Conservation (phyloP, 1,284 basidiomycete species). For the Heterobasidion occidentale region DNA sequence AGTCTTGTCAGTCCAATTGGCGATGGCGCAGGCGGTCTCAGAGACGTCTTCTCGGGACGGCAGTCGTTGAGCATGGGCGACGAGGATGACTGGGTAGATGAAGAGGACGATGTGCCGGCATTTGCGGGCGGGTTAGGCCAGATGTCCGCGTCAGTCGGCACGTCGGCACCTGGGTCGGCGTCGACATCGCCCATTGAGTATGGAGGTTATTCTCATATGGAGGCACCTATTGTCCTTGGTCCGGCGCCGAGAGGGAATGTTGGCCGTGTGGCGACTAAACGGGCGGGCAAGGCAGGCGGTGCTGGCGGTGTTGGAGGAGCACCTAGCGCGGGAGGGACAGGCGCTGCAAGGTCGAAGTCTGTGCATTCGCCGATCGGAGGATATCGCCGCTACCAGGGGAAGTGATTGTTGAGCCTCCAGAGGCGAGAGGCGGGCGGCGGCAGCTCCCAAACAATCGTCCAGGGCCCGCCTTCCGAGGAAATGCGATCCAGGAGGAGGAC, state of each 20-base stretch:
- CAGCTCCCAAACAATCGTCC: conserved; percentile 44
- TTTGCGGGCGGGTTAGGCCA: conserved; percentile 77
- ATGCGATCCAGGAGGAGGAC: conserved; percentile 3
- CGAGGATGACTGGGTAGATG: conserved; percentile 79
- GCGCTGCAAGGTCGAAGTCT: conserved; percentile 25
- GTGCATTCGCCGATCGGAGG: conserved; percentile 50
- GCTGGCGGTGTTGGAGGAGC: background rate
- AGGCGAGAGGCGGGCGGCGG: conserved; percentile 41
- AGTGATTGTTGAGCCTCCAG: conserved; percentile 36
- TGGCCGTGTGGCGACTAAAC: conserved; percentile 10
- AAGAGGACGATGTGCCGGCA: conserved; percentile 69
- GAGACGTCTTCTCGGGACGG: conserved; percentile 71
- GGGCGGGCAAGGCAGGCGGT: conserved; percentile 14
- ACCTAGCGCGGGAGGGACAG: conserved; percentile 13
- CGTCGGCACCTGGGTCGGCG: background rate
- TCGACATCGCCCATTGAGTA: conserved; percentile 7
- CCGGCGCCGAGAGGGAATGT: conserved; percentile 11
- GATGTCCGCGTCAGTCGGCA: conserved; percentile 32
- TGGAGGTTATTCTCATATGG: conserved; percentile 7
- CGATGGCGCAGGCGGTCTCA: conserved; percentile 42
- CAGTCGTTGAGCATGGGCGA: conserved; percentile 55
- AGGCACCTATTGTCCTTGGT: conserved; percentile 6
- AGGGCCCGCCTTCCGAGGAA: conserved; percentile 1
- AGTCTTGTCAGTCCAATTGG: conserved; percentile 26
- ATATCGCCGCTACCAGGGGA: conserved; percentile 50